Evolutionary conservation across 768 basidiomycete species (phyloP), one percentile per base, ranked within the genome.

Genomic region (Amanita rubescens): DNA sequence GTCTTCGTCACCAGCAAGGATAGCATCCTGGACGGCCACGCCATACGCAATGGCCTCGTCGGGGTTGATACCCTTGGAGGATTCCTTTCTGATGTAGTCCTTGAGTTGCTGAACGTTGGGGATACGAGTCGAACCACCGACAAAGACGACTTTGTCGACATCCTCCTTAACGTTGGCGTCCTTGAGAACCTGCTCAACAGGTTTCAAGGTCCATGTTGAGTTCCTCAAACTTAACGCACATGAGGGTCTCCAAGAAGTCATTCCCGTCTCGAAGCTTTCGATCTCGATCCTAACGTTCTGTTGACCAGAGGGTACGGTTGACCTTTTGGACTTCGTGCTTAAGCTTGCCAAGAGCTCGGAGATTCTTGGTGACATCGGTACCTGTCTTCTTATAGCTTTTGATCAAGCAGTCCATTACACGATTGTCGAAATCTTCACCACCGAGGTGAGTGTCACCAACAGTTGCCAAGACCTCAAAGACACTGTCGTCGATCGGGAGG

Each of bases 161-260:
- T 93, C 88, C 82, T 98, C 98, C 84, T 94, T 95, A 67, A 97
- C 87, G 62, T 87, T 87, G 58, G 94, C 89, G 65, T 98, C 95
- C 84, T 96, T 96, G 62, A 98, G 77, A 17, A 98, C 95, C 71
- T 96, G 95, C 71, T 97, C 94, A 57, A 98, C 95, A 58, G 95
- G 95, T 78, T 94, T 94, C 91, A 98, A 92, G 83, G 64, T 99
- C 95, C 77, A 96, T 88, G 83, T 95, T 96, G 60, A 97, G 80
- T 70, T 98, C 94, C 71, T 98, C 95, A 67, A 99, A 98, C 74
- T 96, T 98, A 75, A 95, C 95, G 52, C 95, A 85, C 50, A 95
- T 98, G 30, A 98, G 82, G 6, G 90, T 91, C 79, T 97, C 95
- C 32, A 92, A 90, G 65, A 97, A 92, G 76, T 99, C 95, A 62